Evolutionary conservation across 176 grass and related monocot species (phyloP), one percentile per base, ranked within the genome.

Genomic region (Oryza glumipatula): DNA sequence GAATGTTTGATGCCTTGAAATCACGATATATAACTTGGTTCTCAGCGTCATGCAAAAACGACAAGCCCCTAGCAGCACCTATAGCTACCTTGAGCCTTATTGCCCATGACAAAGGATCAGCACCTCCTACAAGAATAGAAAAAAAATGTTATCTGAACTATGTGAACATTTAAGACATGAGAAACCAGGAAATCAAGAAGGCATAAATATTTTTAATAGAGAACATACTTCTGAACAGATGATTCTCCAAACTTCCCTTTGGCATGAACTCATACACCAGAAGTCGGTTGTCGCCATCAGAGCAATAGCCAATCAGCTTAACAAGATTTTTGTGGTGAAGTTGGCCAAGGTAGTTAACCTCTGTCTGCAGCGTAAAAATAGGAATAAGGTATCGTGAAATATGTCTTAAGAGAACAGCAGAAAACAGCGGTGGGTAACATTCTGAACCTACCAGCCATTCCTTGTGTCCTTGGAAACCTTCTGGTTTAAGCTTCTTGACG

Each of bases 1-100:
- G 93, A 82, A 99, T 92, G 81, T 99, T 99, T 17, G 97, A 99
- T 76, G 97, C 94, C 86, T 99, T 99, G 70, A 99, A 93, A 92
- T 99, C 97, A 7, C 97, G 94, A 76, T 96, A 99, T 91, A 99
- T 99, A 61, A 99, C 88, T 94, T 94, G 90, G 49, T 87, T 87
- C 82, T 99, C 89, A 23, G 92, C 87, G 76, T 98, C 86, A 67
- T 99, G 97, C 80, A 99, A 84, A 89, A 99, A 99, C 38, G 97
- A 89, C 64, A 99, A 91, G 54, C 97, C 97, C 87, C 87, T 96
- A 81, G 97, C 97, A 67, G 94, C 91, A 73, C 91, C 97, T 49
- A 96, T 89, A 35, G 97, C 94, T 72, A 99, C 94, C 65, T 99
- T 99, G 16, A 99, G 87, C 84, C 97, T 91, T 87, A 92, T 99